Evolutionary conservation across 2,329 filamentous ascomycete genomes (phyloP), one percentile per base, ranked within the genome.

Genomic region (Aspergillus ochraceus): DNA sequence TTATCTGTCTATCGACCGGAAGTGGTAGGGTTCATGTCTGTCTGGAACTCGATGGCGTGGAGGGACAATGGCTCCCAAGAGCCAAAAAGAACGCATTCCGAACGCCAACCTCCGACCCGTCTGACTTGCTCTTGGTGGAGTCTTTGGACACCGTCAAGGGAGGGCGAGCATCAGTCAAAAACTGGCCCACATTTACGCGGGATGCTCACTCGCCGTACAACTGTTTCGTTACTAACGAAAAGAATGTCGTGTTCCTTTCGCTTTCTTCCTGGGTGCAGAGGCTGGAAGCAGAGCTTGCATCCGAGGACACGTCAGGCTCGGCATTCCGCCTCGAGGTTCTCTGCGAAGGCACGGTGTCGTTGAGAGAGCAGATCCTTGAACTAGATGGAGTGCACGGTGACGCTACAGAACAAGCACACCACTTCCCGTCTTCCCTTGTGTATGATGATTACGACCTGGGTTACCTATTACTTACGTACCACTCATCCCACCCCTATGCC

Each of bases 11-110:
- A 10, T 78, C 84, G 17, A 87, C 84, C 3, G 80, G 79, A 36
- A 80, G 78, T 22, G 82, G 82, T 49, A 79, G 83, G 57, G 77
- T 88, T 8, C 83, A 87, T 63, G 71, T 88, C 32, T 87, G 83
- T 61, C 77, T 89, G 29, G 84, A 88, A 64, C 70, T 88, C 32
- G 83, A 87, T 54, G 86, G 85, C 0, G 80, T 89, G 2, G 81
- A 87, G 64, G 86, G 84, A 8, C 83, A 86, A 66, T 89, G 86
- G 86, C 79, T 88, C 8, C 86, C 86, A 1, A 78, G 75, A 55
- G 71, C 72, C 19, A 75, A 68, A 54, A 76, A 72, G 53, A 76
- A 75, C 54, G 68, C 73, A 1, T 80, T 80, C 65, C 73, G 69
- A 26, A 73, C 75, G 12, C 77, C 78, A 39, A 58, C 76, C 19